Evolutionary conservation across 1,284 basidiomycete genomes (phyloP), one percentile per base, ranked within the genome.

Genomic region (Termitomyces sp.): DNA sequence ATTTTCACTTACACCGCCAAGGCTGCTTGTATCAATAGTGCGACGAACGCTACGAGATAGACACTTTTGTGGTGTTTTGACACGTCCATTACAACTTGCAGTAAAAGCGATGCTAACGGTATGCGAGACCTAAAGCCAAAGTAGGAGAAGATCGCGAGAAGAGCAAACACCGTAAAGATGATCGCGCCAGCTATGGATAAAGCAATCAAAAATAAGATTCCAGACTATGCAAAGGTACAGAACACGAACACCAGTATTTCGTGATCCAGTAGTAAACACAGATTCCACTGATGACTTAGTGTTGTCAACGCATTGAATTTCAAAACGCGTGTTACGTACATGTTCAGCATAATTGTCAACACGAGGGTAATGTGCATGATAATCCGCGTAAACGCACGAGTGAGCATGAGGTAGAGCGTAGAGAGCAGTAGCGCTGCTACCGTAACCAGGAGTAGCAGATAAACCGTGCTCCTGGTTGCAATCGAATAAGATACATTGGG

Each of bases 351-450:
- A 43, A 91, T 87, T 3, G 83, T 83, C 19, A 92, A 71, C 15
- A 88, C 72, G 9, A 93, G 77, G 0, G 89, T 89, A 49, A 92
- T 80, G 64, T 92, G 89, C 81, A 92, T 88, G 63, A 94, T 88
- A 21, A 81, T 68, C 60, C 77, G 84, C 50, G 92, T 94, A 69
- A 93, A 93, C 2, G 78, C 71, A 39, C 90, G 83, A 7, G 87
- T 81, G 57, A 93, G 71, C 41, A 93, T 78, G 34, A 94, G 79
- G 66, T 88, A 88, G 7, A 81, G 75, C 0, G 85, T 79, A 9
- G 87, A 78, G 12, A 80, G 67, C 13, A 85, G 66, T 15, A 89
- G 68, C 2, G 80, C 84, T 24, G 82, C 75, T 5, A 75, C 87
- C 12, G 82, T 82, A 52, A 84, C 80, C 44, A 88, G 69, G 41